Conservation (phyloP, 352 stramenopile genomes). For the Peronospora destructor region DNA sequence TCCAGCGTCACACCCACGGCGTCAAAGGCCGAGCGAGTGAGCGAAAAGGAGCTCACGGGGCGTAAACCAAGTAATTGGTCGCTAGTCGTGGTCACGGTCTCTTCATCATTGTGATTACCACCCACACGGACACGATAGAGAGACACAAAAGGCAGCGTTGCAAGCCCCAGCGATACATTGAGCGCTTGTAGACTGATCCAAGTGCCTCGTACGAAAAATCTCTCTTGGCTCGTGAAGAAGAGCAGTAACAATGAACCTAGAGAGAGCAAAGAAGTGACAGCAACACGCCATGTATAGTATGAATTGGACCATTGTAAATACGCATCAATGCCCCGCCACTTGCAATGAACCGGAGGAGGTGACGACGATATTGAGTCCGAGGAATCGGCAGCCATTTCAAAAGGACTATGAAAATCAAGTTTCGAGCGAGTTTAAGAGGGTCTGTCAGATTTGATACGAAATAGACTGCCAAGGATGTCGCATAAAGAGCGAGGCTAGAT, state of each 20-base stretch:
- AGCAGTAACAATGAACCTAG: conserved; percentile 39
- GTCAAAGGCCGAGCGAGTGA: conserved; percentile 44
- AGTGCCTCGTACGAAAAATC: conserved; percentile 35
- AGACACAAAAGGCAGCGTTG: conserved; percentile 38
- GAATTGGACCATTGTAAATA: conserved; percentile 59
- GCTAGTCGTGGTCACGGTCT: neutral
- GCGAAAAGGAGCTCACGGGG: conserved; percentile 41
- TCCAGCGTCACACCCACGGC: conserved; percentile 34
- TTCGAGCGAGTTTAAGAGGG: neutral
- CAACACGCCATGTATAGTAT: conserved; percentile 61
- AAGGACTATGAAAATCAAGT: neutral
- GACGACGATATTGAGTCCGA: neutral
- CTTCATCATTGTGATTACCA: neutral
- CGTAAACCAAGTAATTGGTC: conserved; percentile 19
- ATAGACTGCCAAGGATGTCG: too few species aligned
- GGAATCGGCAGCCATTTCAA: conserved; percentile 12
- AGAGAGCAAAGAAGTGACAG: conserved; percentile 39
- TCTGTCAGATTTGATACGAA: too few species aligned
- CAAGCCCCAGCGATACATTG: conserved; percentile 51
- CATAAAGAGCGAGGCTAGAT: too few species aligned
- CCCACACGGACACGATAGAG: conserved; percentile 32
- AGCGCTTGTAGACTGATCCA: conserved; percentile 47
- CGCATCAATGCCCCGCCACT: conserved; percentile 36
- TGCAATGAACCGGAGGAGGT: conserved; percentile 1
- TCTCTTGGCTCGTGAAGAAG: conserved; percentile 26